Conservation (phyloP, 2,329 filamentous ascomycete species). For the Myrmaecium sp. region DNA sequence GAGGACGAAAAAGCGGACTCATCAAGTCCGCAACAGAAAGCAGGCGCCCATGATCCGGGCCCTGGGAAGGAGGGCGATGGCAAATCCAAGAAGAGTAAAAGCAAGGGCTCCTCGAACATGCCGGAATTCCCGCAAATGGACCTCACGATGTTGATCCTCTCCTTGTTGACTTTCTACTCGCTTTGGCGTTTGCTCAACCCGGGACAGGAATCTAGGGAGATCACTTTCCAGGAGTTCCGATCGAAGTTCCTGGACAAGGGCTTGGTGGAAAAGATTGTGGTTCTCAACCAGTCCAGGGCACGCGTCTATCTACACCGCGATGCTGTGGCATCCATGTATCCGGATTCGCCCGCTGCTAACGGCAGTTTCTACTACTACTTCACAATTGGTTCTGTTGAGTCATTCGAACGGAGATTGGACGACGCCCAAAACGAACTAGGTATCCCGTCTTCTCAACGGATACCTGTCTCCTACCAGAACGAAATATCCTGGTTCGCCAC, state of each 20-base stretch:
- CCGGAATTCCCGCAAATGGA: constrained; percentile 27
- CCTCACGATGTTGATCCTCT: constrained; percentile 37
- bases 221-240: constrained; percentile 94
- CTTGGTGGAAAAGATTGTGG: constrained; percentile 77
- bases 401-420: constrained; percentile 78
- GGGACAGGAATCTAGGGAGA: constrained; percentile 53
- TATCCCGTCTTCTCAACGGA: constrained; percentile 74
- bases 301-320: constrained; percentile 67
- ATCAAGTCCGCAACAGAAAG: constrained; percentile 22
- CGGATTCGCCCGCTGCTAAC: constrained; percentile 53
- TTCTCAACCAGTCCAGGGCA: constrained; percentile 62
- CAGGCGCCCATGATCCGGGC: constrained; percentile 28
- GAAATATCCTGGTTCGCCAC: constrained; percentile 59
- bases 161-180: constrained; percentile 44
- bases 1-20: constrained; percentile 12
- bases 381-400: constrained; percentile 84
- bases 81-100: constrained; percentile 7
- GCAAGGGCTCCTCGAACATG: constrained; percentile 9
- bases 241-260: constrained; percentile 92
- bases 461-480: constrained; percentile 74
- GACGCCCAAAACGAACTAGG: constrained; percentile 73
- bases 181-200: constrained; percentile 49
- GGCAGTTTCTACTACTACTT: constrained; percentile 76
- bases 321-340: constrained; percentile 53
- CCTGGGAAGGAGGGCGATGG: constrained; percentile 13